These are phyloP conservation scores for Trichopus zeylanicus DNA, from an alignment of 116 monocot species.

Conservation along the genomic window DNA sequence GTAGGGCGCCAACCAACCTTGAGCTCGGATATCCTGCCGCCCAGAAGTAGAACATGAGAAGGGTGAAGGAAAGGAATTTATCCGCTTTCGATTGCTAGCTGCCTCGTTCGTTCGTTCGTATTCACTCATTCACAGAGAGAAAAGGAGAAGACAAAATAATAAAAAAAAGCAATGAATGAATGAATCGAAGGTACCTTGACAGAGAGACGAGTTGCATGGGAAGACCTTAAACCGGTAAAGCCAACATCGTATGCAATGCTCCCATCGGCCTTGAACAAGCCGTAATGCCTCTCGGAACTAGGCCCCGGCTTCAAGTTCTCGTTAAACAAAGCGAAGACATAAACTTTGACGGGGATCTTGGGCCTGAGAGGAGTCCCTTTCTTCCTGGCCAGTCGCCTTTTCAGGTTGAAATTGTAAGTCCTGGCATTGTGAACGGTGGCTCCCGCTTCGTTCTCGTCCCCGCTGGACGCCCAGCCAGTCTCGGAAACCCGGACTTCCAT, in stretches of 20 bases:
- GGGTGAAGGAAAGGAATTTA: no score
- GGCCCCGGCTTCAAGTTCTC: slow-evolving; percentile 45
- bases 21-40: background rate
- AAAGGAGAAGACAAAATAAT: background rate
- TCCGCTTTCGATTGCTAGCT: background rate
- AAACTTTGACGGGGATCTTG: slow-evolving; percentile 32
- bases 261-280: slow-evolving; percentile 50
- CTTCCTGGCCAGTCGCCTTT: slow-evolving; percentile 37
- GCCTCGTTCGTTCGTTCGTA: no score
- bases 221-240: slow-evolving; percentile 27
- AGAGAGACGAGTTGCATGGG: slow-evolving; percentile 16
- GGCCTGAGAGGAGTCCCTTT: slow-evolving; percentile 50
- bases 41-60: background rate
- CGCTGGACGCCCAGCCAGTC: slow-evolving; percentile 51
- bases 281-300: slow-evolving; percentile 40
- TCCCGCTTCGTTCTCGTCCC: slow-evolving; percentile 33
- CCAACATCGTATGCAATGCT: slow-evolving; percentile 53
- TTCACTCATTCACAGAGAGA: no score
- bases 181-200: slow-evolving; percentile 8
- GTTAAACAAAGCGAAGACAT: slow-evolving; percentile 48
- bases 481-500: slow-evolving; percentile 52
- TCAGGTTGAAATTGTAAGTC: slow-evolving; percentile 45
- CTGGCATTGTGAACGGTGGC: slow-evolving; percentile 41
- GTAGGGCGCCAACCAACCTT: slow-evolving; percentile 7
- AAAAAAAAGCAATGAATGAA: background rate